These are phyloP conservation scores for Russula sp. DNA, from an alignment of 768 basidiomycete species.

Conservation along the genomic window DNA sequence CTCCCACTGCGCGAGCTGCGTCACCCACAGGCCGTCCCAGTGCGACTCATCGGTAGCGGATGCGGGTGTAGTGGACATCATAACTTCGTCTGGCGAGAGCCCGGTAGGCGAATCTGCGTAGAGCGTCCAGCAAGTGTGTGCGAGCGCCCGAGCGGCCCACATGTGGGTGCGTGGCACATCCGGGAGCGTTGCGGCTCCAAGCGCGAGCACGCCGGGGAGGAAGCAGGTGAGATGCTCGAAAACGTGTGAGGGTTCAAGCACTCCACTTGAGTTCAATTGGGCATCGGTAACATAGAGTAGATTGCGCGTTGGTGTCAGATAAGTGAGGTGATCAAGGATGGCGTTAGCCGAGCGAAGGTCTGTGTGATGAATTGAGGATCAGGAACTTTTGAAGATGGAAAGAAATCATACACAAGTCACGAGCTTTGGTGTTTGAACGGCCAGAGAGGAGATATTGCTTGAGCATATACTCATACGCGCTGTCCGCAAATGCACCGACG, in stretches of 20 bases:
- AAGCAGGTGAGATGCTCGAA: conserved; percentile 81
- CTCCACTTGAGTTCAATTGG: conserved; percentile 1
- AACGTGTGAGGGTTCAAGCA: conserved; percentile 31
- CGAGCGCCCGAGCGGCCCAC: conserved; percentile 72
- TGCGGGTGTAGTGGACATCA: conserved; percentile 5
- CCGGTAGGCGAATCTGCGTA: conserved; percentile 69
- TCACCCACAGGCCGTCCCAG: conserved; percentile 10
- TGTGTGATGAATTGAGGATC: conserved; percentile 24
- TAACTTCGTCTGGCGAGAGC: conserved; percentile 59
- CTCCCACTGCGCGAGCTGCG: conserved; percentile 23
- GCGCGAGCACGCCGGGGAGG: conserved; percentile 66
- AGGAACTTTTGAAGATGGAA: background rate
- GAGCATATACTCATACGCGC: conserved; percentile 70
- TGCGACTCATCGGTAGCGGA: background rate
- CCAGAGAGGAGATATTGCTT: conserved; percentile 67
- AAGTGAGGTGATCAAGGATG: conserved; percentile 59
- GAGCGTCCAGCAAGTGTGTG: conserved; percentile 62
- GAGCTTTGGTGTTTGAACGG: conserved; percentile 49
- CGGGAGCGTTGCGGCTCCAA: conserved; percentile 59
- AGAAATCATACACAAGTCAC: conserved; percentile 54
- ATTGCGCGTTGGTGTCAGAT: conserved; percentile 53
- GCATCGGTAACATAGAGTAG: conserved; percentile 69
- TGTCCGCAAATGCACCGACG: conserved; percentile 63
- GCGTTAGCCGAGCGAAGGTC: conserved; percentile 54
- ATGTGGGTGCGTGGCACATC: conserved; percentile 51